These are phyloP conservation scores for Mucor irregularis DNA, from an alignment of 371 early-diverging fungal species.

Conservation along the genomic window DNA sequence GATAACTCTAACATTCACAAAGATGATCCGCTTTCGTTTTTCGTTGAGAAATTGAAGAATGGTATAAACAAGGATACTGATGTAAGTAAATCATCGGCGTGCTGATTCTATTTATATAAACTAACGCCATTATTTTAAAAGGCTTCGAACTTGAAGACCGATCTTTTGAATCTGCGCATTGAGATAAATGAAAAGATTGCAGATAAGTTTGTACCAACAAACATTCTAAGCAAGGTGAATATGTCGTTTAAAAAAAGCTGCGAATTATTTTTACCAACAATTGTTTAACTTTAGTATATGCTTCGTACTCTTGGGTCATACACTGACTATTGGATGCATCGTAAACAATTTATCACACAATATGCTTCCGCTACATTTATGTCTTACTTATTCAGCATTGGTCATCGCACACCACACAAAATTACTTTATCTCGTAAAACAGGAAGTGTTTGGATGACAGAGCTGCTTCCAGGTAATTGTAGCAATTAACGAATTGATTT, in stretches of 20 bases:
- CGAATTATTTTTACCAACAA: too few relatives aligned
- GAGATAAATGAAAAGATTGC: conserved; percentile 83
- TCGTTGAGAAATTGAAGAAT: conserved; percentile 61
- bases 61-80: conserved; percentile 45
- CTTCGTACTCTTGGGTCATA: conserved; percentile 69
- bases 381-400: conserved; percentile 85
- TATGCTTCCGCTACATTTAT: conserved; percentile 88
- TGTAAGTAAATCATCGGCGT: conserved; percentile 25
- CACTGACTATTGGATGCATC: conserved; percentile 88
- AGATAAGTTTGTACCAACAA: conserved; percentile 76
- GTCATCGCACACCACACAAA: conserved; percentile 85
- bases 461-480: conserved; percentile 68
- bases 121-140: background rate
- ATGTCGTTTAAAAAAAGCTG: background rate
- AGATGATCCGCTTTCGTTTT: conserved; percentile 80
- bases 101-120: background rate
- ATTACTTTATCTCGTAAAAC: conserved; percentile 78
- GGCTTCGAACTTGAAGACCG: conserved; percentile 55
- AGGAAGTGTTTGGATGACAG: conserved; percentile 82
- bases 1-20: conserved; percentile 62
- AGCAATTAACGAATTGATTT: background rate
- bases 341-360: conserved; percentile 91
- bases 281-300: conserved; percentile 64
- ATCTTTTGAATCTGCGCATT: conserved; percentile 72
- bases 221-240: conserved; percentile 71